Conservation (phyloP, 768 basidiomycete genomes). For the Boletellus ananiceps region DNA sequence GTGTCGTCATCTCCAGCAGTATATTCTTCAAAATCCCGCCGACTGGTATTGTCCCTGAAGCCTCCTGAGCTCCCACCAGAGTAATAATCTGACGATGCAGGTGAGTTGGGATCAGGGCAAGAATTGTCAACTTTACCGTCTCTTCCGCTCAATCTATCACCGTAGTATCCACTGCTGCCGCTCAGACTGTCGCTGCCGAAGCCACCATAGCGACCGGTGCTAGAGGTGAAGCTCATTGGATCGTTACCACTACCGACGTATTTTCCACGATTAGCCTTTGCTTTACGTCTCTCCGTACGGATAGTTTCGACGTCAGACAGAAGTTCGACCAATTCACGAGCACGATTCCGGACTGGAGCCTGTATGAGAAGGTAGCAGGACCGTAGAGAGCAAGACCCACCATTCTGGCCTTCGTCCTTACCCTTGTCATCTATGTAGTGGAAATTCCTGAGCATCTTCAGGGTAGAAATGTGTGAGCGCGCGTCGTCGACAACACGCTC, state of each 20-base stretch:
- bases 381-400: conserved; percentile 39
- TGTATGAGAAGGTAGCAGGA: neutral
- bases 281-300: conserved; percentile 83
- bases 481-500: conserved; percentile 98
- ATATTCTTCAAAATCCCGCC: conserved; percentile 84
- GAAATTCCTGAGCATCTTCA: conserved; percentile 97
- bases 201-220: conserved; percentile 61
- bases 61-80: conserved; percentile 45
- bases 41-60: conserved; percentile 55
- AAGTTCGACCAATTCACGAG: conserved; percentile 89
- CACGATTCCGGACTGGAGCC: conserved; percentile 84
- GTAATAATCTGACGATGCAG: conserved; percentile 31
- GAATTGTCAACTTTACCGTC: conserved; percentile 32
- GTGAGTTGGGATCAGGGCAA: conserved; percentile 1
- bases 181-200: conserved; percentile 56
- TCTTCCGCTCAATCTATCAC: conserved; percentile 38
- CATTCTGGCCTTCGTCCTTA: conserved; percentile 97
- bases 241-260: conserved; percentile 88
- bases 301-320: conserved; percentile 90
- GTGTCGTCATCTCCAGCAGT: conserved; percentile 93
- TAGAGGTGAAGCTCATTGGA: conserved; percentile 56
- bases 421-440: conserved; percentile 99
- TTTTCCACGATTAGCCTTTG: conserved; percentile 86
- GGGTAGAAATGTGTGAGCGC: conserved; percentile 86
- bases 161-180: conserved; percentile 38